Evolutionary conservation across 176 grass and related monocot genomes (phyloP).

Genomic region (Oryza meridionalis): DNA sequence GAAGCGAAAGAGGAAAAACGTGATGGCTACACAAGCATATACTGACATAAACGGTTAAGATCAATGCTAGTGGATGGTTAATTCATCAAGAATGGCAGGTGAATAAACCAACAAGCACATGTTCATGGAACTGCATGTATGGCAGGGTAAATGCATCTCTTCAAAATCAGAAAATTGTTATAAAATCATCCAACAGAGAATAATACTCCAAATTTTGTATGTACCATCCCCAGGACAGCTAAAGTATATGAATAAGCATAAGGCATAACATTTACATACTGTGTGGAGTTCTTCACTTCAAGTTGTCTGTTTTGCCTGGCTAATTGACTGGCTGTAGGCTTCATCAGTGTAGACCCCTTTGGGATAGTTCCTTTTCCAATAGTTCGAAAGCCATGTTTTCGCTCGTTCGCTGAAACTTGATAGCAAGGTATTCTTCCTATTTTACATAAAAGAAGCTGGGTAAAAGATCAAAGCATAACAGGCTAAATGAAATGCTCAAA

Average conservation of each 20-base stretch:
- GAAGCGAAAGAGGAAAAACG: background rate
- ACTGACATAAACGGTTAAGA: background rate
- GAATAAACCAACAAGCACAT: slow-evolving; percentile 13
- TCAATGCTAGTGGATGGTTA: background rate
- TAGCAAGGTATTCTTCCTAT: slow-evolving; percentile 35
- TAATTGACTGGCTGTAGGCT: slow-evolving; percentile 85
- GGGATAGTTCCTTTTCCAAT: slow-evolving; percentile 41
- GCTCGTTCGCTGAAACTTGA: slow-evolving; percentile 35
- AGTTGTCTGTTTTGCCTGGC: slow-evolving; percentile 63
- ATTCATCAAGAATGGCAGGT: slow-evolving; percentile 8
- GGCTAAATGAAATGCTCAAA: background rate
- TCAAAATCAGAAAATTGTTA: background rate
- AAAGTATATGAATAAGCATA: slow-evolving; percentile 7
- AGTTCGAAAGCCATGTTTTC: slow-evolving; percentile 38
- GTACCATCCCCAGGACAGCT: background rate
- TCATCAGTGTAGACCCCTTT: slow-evolving; percentile 84
- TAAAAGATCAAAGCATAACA: slow-evolving; percentile 8
- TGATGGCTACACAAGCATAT: background rate
- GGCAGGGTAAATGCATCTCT: background rate
- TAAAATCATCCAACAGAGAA: background rate
- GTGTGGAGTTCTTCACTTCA: slow-evolving; percentile 34
- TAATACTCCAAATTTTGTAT: background rate
- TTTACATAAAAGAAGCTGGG: slow-evolving; percentile 33
- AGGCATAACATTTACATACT: slow-evolving; percentile 44
- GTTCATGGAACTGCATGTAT: background rate